Evolutionary conservation across 768 basidiomycete genomes (phyloP).

Genomic region (Galerina sulciceps): DNA sequence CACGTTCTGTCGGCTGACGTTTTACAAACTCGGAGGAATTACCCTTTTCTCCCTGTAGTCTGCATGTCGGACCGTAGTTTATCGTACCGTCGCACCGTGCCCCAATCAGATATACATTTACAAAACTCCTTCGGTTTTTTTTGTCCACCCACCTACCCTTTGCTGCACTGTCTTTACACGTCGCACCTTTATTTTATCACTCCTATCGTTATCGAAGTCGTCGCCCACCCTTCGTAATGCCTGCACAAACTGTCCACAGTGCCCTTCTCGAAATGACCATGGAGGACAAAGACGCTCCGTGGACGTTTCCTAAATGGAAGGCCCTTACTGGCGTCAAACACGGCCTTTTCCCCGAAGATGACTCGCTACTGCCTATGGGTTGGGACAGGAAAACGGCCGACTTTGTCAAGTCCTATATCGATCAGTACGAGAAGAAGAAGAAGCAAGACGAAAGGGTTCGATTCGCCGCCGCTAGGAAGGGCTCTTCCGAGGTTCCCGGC

Average conservation of each 20-base stretch:
- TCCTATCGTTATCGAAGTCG: too few relatives aligned
- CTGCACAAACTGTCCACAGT: neutral
- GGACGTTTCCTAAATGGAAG: neutral
- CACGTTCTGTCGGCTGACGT: too few relatives aligned
- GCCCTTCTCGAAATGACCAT: neutral
- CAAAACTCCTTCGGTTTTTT: too few relatives aligned
- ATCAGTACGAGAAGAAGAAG: neutral
- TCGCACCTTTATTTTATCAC: neutral
- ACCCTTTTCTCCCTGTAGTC: too few relatives aligned
- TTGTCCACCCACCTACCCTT: too few relatives aligned
- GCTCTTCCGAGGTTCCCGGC: neutral
- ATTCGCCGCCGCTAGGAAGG: neutral
- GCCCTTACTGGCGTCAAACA: neutral
- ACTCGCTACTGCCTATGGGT: neutral
- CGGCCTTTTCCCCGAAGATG: neutral
- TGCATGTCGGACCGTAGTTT: too few relatives aligned
- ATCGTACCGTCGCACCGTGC: too few relatives aligned
- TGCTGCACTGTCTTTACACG: neutral
- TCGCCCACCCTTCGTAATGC: neutral
- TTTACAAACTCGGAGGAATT: too few relatives aligned
- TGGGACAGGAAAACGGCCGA: neutral
- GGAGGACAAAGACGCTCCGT: neutral
- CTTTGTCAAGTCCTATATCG: neutral
- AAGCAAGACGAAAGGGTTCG: neutral
- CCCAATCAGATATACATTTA: too few relatives aligned